These are phyloP conservation scores for Xylaria sp. DNA, from an alignment of 2,329 filamentous ascomycete genomes.

Conservation along the genomic window DNA sequence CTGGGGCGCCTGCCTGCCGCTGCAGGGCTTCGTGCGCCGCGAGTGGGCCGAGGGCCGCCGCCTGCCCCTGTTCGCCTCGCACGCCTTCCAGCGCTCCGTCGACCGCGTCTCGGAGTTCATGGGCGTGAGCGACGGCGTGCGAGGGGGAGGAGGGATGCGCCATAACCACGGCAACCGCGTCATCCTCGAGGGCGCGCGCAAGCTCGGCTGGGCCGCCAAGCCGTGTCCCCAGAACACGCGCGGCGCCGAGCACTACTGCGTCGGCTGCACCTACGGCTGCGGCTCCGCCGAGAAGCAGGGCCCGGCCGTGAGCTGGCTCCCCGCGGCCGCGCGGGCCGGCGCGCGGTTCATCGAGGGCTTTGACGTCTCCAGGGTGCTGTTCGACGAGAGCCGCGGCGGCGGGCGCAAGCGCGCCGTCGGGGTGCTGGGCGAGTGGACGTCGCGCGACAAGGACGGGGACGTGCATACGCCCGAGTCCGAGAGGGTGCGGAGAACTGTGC, in stretches of 20 bases:
- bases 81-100: slow-evolving; percentile 75
- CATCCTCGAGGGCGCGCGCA: slow-evolving; percentile 74
- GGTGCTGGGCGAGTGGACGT: slow-evolving; percentile 74
- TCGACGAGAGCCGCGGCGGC: slow-evolving; percentile 53
- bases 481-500: slow-evolving; percentile 60
- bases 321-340: slow-evolving; percentile 76
- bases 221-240: slow-evolving; percentile 80
- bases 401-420: slow-evolving; percentile 64
- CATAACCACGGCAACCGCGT: slow-evolving; percentile 75
- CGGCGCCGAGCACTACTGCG: slow-evolving; percentile 73
- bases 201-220: slow-evolving; percentile 71
- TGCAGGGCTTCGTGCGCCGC: slow-evolving; percentile 74
- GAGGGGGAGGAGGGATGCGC: too few relatives aligned
- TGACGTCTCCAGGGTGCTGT: slow-evolving; percentile 69
- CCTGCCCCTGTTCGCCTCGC: slow-evolving; percentile 72
- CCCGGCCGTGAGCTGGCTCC: slow-evolving; percentile 74
- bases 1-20: slow-evolving; percentile 70
- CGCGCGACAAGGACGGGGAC: slow-evolving; percentile 65
- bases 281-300: slow-evolving; percentile 76
- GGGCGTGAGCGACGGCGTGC: slow-evolving; percentile 69
- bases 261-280: slow-evolving; percentile 63
- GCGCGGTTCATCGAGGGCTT: slow-evolving; percentile 86
- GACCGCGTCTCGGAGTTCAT: slow-evolving; percentile 79
- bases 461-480: slow-evolving; percentile 53
- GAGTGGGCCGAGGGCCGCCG: slow-evolving; percentile 78